Percentiles rank a stretch among this genome's conserved stretches.
These are phyloP conservation scores for Boletus sp. DNA, from an alignment of 768 basidiomycete species.

Conservation along the genomic window DNA sequence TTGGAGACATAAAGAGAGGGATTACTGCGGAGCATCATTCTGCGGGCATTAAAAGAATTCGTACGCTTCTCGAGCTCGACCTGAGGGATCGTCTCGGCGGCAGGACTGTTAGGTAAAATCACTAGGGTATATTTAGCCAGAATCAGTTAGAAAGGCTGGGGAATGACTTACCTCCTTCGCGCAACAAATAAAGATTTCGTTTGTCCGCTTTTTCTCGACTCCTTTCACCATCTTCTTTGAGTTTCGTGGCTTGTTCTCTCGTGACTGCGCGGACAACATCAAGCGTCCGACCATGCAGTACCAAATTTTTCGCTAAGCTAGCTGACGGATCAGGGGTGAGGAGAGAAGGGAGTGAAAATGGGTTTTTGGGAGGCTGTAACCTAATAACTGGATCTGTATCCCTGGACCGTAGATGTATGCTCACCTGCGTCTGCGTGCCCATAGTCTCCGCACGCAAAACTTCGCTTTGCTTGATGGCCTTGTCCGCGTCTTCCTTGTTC, in stretches of 20 bases:
- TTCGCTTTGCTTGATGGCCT: constrained; percentile 78
- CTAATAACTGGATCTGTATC: background rate
- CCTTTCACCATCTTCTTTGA: constrained; percentile 86
- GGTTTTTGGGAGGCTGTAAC: constrained; percentile 66
- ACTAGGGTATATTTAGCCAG: constrained; percentile 45
- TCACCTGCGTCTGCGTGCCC: constrained; percentile 35
- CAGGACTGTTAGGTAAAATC: constrained; percentile 84
- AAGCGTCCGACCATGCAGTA: constrained; percentile 88
- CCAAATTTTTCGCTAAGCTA: constrained; percentile 73
- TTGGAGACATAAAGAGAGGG: constrained; percentile 93
- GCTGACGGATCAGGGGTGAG: constrained; percentile 93
- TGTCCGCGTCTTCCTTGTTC: constrained; percentile 87
- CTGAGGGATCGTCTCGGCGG: constrained; percentile 63
- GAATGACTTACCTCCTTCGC: constrained; percentile 77
- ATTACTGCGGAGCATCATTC: constrained; percentile 80
- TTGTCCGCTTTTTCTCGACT: constrained; percentile 88
- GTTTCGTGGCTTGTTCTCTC: constrained; percentile 79
- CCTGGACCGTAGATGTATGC: constrained; percentile 21
- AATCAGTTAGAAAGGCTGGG: background rate
- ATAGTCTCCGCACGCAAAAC: constrained; percentile 62
- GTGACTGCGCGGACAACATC: constrained; percentile 91
- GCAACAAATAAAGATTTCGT: constrained; percentile 90
- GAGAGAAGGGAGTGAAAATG: constrained; percentile 83
- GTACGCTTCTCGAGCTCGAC: constrained; percentile 85
- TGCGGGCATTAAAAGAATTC: constrained; percentile 80